These are phyloP conservation scores for Scenedesmus sp. DNA, from an alignment of 163 green algal genomes.

Conservation along the genomic window DNA sequence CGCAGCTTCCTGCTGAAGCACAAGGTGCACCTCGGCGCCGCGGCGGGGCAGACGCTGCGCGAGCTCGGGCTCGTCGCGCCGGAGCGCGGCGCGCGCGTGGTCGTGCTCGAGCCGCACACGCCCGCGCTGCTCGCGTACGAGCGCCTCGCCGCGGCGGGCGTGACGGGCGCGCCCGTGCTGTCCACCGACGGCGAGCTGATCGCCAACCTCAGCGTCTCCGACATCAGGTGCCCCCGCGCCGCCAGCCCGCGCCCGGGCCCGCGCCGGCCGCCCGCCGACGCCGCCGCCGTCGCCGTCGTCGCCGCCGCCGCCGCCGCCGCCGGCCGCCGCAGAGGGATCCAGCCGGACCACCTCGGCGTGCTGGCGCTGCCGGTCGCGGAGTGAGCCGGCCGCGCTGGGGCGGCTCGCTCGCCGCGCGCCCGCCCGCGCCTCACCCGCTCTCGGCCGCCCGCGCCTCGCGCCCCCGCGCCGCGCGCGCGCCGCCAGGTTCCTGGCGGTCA, in stretches of 20 bases:
- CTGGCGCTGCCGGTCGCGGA: conserved; percentile 87
- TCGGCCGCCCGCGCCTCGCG: too few relatives aligned
- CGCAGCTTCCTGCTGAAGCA: conserved; percentile 36
- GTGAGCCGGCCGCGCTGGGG: too few relatives aligned
- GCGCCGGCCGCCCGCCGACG: too few relatives aligned
- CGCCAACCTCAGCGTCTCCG: conserved; percentile 44
- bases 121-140: conserved; percentile 57
- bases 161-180: conserved; percentile 71
- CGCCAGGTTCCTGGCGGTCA: conserved; percentile 86
- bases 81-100: conserved; percentile 6
- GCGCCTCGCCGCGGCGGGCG: conserved; percentile 50
- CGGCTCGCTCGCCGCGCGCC: too few relatives aligned
- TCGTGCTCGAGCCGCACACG: conserved; percentile 48
- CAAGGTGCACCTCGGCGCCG: conserved; percentile 12
- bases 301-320: not conserved
- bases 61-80: conserved; percentile 35
- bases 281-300: too few relatives aligned
- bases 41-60: not conserved
- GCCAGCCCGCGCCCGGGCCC: too few relatives aligned
- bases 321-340: conserved; percentile 61
- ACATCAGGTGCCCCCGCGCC: conserved; percentile 33
- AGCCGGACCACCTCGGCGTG: conserved; percentile 77
- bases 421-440: too few relatives aligned
- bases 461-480: too few relatives aligned
- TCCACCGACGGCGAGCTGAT: conserved; percentile 51